Base-by-base conservation (phyloP, 805 yeast genomes). In the Schwanniomyces polymorphus region DNA sequence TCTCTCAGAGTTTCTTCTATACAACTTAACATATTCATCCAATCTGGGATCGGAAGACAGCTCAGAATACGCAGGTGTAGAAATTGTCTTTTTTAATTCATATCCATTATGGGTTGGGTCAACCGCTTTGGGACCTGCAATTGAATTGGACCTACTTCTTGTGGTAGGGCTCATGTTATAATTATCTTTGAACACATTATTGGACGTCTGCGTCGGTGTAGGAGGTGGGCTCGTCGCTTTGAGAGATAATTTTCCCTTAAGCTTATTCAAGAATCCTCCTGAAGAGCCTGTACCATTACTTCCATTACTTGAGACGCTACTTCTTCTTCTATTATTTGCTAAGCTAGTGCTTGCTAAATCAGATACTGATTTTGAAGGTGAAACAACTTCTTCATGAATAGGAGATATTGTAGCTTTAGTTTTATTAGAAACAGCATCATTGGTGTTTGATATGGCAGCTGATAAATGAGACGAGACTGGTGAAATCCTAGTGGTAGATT, bases 21-120 rank as follows among this genome's bases (percentile, higher is more conserved):
- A 72, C 45, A 69, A 65, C 35, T 59, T 63, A 42, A 72, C 61
- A 43, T 69, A 72, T 33, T 70, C 74, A 16, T 63, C 68, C 28
- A 72, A 51, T 41, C 67, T 54, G 4, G 74, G 74, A 45, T 70
- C 75, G 17, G 45, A 27, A 4, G 39, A 10, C 12, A 12, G 38
- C 5, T 38, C 31, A 7, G 34, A 25, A 27, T 18, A 37, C 10
- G 21, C 29, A 12, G 59, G 57, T 3, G 52, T 43, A 7, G 59
- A 50, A 31, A 46, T 42, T 9, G 52, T 44, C 11, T 58, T 41
- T 11, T 49, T 45, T 27, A 55, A 49, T 25, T 27, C 38, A 17
- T 21, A 42, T 28, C 41, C 26, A 11, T 40, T 43, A 7, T 27
- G n/a, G 10, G 17, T 27, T n/a, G 18, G 25, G 27, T 40, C 41